Percentiles rank a stretch among this genome's conserved stretches.
Evolutionary conservation across 768 basidiomycete species (phyloP).

Genomic region (Phaffia tasmanica): DNA sequence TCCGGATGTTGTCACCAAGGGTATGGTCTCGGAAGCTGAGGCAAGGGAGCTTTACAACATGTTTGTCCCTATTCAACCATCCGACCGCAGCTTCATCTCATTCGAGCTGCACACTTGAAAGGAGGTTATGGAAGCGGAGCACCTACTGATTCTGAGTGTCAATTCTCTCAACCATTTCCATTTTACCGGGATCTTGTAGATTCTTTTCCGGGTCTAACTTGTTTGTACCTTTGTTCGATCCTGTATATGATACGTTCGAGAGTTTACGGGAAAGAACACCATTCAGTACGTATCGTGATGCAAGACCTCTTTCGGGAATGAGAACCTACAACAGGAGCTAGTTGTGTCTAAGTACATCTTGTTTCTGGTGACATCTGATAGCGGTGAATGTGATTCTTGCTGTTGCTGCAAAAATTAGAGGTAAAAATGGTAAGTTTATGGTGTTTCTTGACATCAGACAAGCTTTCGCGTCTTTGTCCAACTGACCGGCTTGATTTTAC

Average conservation of each 20-base stretch:
- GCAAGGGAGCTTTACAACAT: slow-evolving; percentile 86
- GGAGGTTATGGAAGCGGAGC: not conserved
- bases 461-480: no score
- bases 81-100: not conserved
- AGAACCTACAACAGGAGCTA: no score
- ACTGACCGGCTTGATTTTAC: no score
- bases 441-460: no score
- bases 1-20: slow-evolving; percentile 46
- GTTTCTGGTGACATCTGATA: not conserved
- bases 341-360: not conserved
- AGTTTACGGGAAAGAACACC: slow-evolving; percentile 82
- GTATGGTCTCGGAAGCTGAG: slow-evolving; percentile 71
- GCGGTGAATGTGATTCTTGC: slow-evolving; percentile 51
- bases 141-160: not conserved
- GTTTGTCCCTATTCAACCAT: slow-evolving; percentile 42
- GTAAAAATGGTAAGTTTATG: slow-evolving; percentile 38
- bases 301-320: no score
- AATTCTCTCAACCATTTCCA: slow-evolving; percentile 32
- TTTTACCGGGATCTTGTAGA: slow-evolving; percentile 42
- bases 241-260: slow-evolving; percentile 84
- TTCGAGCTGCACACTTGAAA: not conserved
- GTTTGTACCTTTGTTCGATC: slow-evolving; percentile 92
- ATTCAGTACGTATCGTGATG: slow-evolving; percentile 53
- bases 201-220: slow-evolving; percentile 94
- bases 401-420: slow-evolving; percentile 81